Evolutionary conservation across 2,329 filamentous ascomycete species (phyloP).

Genomic region (Tricladium varicosporioides): DNA sequence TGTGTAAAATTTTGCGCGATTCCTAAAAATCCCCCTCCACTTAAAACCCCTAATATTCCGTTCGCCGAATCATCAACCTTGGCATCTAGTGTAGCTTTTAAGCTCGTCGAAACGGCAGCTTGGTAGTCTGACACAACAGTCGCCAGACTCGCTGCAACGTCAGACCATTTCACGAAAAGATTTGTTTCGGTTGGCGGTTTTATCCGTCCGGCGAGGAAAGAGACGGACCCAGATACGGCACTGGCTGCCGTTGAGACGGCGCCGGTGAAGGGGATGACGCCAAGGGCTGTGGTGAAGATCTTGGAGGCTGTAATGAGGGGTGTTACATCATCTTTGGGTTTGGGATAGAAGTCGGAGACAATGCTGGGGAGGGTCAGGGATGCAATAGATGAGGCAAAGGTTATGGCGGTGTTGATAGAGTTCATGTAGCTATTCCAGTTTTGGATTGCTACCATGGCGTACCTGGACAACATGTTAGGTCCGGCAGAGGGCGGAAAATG

Average conservation of each 20-base stretch:
- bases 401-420: conserved; percentile 14
- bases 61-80: background rate
- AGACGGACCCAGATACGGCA: background rate
- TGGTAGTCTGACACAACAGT: conserved; percentile 8
- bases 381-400: conserved; percentile 12
- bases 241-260: background rate
- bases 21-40: conserved; percentile 11
- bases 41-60: conserved; percentile 10
- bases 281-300: conserved; percentile 7
- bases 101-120: background rate
- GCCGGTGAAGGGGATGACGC: conserved; percentile 12
- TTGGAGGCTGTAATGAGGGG: conserved; percentile 4
- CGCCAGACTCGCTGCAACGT: background rate
- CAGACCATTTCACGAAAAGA: conserved; percentile 12
- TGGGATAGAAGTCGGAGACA: conserved; percentile 12
- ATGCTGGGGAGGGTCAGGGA: conserved; percentile 5
- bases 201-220: background rate
- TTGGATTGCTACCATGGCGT: conserved; percentile 16
- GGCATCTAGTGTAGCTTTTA: conserved; percentile 7
- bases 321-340: conserved; percentile 11
- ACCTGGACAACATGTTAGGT: conserved; percentile 4
- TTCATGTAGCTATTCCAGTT: conserved; percentile 23
- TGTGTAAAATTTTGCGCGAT: conserved; percentile 14
- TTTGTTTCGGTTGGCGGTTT: conserved; percentile 5
- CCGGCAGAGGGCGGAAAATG: background rate